These are phyloP conservation scores for Xylariaceae sp. DNA, from an alignment of 2,329 filamentous ascomycete genomes.

Conservation along the genomic window DNA sequence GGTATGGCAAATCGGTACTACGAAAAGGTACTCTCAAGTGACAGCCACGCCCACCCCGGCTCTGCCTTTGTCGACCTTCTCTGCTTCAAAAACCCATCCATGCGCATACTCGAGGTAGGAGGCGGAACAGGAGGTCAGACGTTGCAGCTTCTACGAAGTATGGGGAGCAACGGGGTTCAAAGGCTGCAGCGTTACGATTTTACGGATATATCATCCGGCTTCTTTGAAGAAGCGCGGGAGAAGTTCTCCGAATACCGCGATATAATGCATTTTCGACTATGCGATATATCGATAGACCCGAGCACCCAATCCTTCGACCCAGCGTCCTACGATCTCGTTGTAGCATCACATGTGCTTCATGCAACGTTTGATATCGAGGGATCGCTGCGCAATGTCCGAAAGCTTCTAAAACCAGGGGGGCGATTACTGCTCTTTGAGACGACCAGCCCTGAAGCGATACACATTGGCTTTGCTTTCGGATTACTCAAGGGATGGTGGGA, in stretches of 20 bases:
- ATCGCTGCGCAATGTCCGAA: conserved; percentile 1
- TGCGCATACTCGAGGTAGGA: conserved; percentile 2
- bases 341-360: conserved; percentile 6
- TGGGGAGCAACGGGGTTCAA: background rate
- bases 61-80: conserved; percentile 1
- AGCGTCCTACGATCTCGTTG: conserved; percentile 1
- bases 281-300: conserved; percentile 3
- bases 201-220: conserved; percentile 5
- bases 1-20: conserved; percentile 2
- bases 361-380: conserved; percentile 1
- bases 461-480: conserved; percentile 4
- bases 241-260: conserved; percentile 1
- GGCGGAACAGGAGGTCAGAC: conserved; percentile 4
- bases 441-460: conserved; percentile 1
- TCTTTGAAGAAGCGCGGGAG: conserved; percentile 1
- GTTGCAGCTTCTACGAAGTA: conserved; percentile 1
- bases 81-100: conserved; percentile 5
- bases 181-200: conserved; percentile 3
- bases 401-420: conserved; percentile 3
- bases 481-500: conserved; percentile 4
- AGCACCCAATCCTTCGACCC: conserved; percentile 1
- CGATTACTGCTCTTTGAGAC: conserved; percentile 3
- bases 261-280: conserved; percentile 1
- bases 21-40: conserved; percentile 1
- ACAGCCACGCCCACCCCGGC: background rate